A percentile compares a stretch with the other conserved stretches of the same genome.
Evolutionary conservation across 352 stramenopile species (phyloP).

Genomic region (Phytophthora melonis): DNA sequence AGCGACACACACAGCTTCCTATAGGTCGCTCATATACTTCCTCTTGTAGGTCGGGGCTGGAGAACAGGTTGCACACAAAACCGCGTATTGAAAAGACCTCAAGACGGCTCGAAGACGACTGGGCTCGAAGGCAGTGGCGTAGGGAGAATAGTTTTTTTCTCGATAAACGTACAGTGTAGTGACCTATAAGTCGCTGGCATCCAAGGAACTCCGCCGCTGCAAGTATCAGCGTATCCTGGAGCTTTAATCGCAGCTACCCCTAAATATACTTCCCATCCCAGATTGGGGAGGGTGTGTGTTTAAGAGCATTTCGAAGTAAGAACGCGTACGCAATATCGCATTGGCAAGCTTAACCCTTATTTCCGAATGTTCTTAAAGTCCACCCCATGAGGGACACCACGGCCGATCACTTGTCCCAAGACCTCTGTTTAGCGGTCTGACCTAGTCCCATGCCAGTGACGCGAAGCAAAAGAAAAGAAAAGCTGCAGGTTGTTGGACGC

Average conservation of each 20-base stretch:
- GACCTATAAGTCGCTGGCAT: not conserved
- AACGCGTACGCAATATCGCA: not conserved
- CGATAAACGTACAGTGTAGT: not conserved
- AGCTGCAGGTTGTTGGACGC: not conserved
- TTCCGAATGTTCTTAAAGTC: not conserved
- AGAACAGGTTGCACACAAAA: too few relatives aligned
- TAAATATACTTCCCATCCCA: constrained; percentile 1
- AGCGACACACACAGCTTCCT: too few relatives aligned
- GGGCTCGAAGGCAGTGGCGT: too few relatives aligned
- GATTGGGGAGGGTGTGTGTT: constrained; percentile 1
- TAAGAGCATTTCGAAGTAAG: not conserved
- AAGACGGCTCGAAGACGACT: too few relatives aligned
- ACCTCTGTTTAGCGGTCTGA: not conserved
- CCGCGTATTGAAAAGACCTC: too few relatives aligned
- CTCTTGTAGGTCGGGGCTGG: too few relatives aligned
- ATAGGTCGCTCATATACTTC: too few relatives aligned
- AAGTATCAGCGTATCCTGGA: not conserved
- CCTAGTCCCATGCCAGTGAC: not conserved
- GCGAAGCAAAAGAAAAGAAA: not conserved
- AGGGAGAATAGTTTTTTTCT: not conserved
- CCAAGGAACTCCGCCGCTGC: not conserved
- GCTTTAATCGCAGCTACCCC: not conserved
- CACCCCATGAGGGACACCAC: not conserved
- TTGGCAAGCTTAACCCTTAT: not conserved
- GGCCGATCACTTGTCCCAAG: not conserved